Base-by-base conservation (phyloP, 2,329 filamentous ascomycete genomes). In the Aureobasidium sp. region DNA sequence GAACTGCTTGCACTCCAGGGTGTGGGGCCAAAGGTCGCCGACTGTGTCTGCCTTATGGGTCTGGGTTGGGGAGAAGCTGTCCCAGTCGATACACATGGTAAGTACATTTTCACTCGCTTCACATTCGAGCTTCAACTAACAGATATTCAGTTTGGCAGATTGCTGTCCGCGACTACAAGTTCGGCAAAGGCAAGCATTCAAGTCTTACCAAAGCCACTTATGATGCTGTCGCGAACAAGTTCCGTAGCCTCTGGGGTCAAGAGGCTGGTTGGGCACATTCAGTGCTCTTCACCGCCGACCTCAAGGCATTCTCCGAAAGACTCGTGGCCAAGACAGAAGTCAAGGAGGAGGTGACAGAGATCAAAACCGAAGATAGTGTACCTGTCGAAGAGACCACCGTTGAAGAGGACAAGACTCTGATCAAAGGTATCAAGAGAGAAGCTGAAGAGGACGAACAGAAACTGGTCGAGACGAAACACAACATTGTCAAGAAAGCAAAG, bases 231-330 rank as follows among this genome's bases (percentile, higher is more conserved):
- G 94, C 89, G 0, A 89, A 96, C 65, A 89, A 95, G 69, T 99
- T 99, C 70, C 84, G 94, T 61, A 81, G 81, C 41, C 80, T 97
- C 0, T 99, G 95, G 94, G 94, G 94, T 0, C 84, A 88, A 63
- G 90, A 97, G 69, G 94, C 94, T 1, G 94, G 94, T 0, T 99
- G 95, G 95, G 94, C 95, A 11, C 94, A 99, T 76, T 96, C 90
- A 2, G 94, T 99, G 9, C 80, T 99, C 14, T 99, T 99, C 71
- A 96, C 94, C 0, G 95, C 94, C 0, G 92, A 99, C 71, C 75
- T 99, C 62, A 89, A 85, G 70, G 84, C 90, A 0, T 97, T 97
- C 70, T 87, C 91, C 0, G 88, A 90, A 66, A 81, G 78, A 66
- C 71, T 84, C n/a, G 74, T 77, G 1, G 74, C 70, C 4, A 81